These are phyloP conservation scores for Taphrina flavorubra DNA, from an alignment of 1,139 yeast species.

Conservation along the genomic window DNA sequence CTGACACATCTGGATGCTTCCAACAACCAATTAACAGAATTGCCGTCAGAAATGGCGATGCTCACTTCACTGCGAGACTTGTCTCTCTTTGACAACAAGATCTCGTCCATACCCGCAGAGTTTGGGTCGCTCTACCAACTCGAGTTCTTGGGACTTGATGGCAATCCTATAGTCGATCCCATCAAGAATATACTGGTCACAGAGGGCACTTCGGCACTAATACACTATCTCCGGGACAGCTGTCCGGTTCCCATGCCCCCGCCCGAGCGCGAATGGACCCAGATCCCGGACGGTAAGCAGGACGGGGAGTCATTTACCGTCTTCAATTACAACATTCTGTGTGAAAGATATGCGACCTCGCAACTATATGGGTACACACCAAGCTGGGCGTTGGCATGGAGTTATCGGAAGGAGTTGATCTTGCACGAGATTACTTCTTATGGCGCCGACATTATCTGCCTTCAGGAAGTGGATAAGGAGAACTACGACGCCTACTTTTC, in stretches of 20 bases:
- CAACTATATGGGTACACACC: slow-evolving; percentile 94
- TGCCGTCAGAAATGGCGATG: slow-evolving; percentile 84
- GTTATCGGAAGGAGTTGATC: slow-evolving; percentile 78
- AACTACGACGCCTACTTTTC: slow-evolving; percentile 86
- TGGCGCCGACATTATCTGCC: slow-evolving; percentile 78
- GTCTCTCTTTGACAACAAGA: slow-evolving; percentile 84
- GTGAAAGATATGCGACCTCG: slow-evolving; percentile 94
- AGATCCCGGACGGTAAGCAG: slow-evolving; percentile 48
- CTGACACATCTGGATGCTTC: slow-evolving; percentile 86
- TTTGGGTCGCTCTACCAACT: slow-evolving; percentile 86
- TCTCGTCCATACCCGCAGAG: slow-evolving; percentile 76
- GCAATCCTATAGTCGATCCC: slow-evolving; percentile 78
- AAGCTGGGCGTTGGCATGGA: slow-evolving; percentile 96
- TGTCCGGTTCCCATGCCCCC: slow-evolving; percentile 72
- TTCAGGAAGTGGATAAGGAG: slow-evolving; percentile 93
- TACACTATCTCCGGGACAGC: slow-evolving; percentile 78
- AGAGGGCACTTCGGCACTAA: slow-evolving; percentile 83
- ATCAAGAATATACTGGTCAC: slow-evolving; percentile 72
- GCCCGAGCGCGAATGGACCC: slow-evolving; percentile 74
- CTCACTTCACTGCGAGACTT: slow-evolving; percentile 80
- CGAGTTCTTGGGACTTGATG: slow-evolving; percentile 88
- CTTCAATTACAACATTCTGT: slow-evolving; percentile 85
- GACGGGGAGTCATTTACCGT: slow-evolving; percentile 64
- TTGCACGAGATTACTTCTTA: slow-evolving; percentile 71
- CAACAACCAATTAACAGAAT: slow-evolving; percentile 68